These are phyloP conservation scores for Candida mattraensis DNA, from an alignment of 805 yeast genomes.

Conservation along the genomic window DNA sequence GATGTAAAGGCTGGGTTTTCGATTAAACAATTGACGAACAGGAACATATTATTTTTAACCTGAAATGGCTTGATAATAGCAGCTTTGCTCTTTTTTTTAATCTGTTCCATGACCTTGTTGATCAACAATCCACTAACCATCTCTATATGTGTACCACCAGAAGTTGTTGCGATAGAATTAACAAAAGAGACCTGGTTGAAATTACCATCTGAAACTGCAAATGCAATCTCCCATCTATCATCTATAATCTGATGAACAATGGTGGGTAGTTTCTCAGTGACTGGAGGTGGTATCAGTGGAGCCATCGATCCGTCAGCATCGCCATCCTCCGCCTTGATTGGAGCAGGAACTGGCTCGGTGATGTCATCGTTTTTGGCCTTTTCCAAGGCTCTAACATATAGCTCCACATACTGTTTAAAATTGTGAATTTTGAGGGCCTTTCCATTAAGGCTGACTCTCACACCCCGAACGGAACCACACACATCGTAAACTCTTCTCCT, in stretches of 20 bases:
- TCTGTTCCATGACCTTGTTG: constrained; percentile 66
- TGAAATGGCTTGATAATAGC: constrained; percentile 85
- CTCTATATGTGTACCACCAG: constrained; percentile 96
- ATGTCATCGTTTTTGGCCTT: constrained; percentile 41
- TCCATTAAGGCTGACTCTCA: constrained; percentile 77
- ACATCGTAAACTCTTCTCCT: constrained; percentile 93
- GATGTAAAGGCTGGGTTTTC: constrained; percentile 98
- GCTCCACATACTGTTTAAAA: constrained; percentile 85
- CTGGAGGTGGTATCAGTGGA: constrained; percentile 16
- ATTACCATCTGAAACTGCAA: constrained; percentile 85
- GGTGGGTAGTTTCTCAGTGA: constrained; percentile 44
- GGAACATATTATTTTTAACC: constrained; percentile 83
- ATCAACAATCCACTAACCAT: constrained; percentile 83
- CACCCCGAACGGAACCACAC: constrained; percentile 88
- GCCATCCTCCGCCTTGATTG: constrained; percentile 16
- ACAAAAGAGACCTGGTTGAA: constrained; percentile 97
- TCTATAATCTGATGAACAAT: constrained; percentile 78
- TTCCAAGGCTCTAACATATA: constrained; percentile 79
- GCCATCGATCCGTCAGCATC: constrained; percentile 11
- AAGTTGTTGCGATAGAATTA: constrained; percentile 94
- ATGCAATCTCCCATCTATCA: constrained; percentile 95
- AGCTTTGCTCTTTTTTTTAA: constrained; percentile 64
- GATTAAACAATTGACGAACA: constrained; percentile 87
- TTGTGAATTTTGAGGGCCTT: constrained; percentile 64
- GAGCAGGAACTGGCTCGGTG: constrained; percentile 4